Evolutionary conservation across 306 rosid species (phyloP).

Genomic region (Argentina anserina): DNA sequence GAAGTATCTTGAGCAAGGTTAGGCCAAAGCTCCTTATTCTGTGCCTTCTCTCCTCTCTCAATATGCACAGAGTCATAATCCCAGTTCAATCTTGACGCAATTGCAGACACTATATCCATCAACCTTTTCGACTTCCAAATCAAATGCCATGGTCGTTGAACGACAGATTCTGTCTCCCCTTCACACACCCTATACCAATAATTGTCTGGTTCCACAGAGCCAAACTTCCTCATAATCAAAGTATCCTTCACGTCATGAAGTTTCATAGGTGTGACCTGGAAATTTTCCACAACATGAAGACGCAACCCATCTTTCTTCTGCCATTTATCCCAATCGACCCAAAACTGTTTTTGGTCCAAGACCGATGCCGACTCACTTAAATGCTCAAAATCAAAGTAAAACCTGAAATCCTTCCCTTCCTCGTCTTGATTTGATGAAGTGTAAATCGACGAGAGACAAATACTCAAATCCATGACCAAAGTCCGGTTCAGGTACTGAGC

Average conservation of each 20-base stretch:
- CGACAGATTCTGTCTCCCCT: slow-evolving; percentile 84
- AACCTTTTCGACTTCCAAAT: slow-evolving; percentile 91
- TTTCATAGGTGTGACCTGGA: slow-evolving; percentile 78
- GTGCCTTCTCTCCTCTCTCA: slow-evolving; percentile 92
- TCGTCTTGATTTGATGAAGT: slow-evolving; percentile 70
- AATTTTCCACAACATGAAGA: slow-evolving; percentile 82
- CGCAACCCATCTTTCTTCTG: slow-evolving; percentile 59
- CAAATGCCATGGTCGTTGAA: slow-evolving; percentile 94
- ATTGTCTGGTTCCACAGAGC: slow-evolving; percentile 88
- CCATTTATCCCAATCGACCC: slow-evolving; percentile 89
- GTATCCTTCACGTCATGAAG: slow-evolving; percentile 65
- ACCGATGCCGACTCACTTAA: slow-evolving; percentile 84
- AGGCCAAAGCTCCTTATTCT: slow-evolving; percentile 92
- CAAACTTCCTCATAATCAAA: slow-evolving; percentile 86
- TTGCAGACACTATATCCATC: slow-evolving; percentile 87
- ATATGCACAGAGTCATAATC: slow-evolving; percentile 90
- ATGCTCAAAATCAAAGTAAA: slow-evolving; percentile 97
- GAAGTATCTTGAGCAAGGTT: slow-evolving; percentile 87
- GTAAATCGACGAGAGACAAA: slow-evolving; percentile 83
- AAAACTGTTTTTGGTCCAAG: slow-evolving; percentile 82
- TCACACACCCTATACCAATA: slow-evolving; percentile 97
- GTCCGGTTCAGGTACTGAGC: slow-evolving; percentile 97
- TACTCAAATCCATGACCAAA: slow-evolving; percentile 88
- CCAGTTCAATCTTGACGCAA: slow-evolving; percentile 82
- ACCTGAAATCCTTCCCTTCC: slow-evolving; percentile 96